A percentile compares a stretch with the other conserved stretches of the same genome.
These are phyloP conservation scores for Lathyrus tuberosus DNA, from an alignment of 306 rosid species.

Conservation along the genomic window DNA sequence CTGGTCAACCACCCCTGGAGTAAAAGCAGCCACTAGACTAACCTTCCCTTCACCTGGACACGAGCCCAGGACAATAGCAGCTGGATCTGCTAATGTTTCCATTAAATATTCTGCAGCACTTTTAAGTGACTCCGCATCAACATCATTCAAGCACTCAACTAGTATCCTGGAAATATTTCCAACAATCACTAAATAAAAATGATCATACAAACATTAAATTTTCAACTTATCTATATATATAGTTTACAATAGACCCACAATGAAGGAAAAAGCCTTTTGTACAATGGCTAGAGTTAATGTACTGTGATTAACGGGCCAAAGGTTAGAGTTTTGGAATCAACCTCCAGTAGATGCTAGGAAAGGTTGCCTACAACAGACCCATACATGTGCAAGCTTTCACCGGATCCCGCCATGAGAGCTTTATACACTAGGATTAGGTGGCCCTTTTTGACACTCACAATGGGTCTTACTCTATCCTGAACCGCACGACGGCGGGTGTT, in stretches of 20 bases:
- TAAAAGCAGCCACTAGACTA: conserved; percentile 93
- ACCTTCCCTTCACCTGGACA: conserved; percentile 89
- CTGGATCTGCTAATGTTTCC: conserved; percentile 75
- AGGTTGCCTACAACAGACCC: not conserved
- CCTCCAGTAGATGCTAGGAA: not conserved
- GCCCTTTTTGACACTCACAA: not conserved
- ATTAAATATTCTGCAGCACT: conserved; percentile 83
- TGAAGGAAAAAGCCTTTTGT: not conserved
- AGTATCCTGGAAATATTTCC: conserved; percentile 59
- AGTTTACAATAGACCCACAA: conserved; percentile 3
- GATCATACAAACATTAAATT: not conserved
- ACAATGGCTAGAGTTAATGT: not conserved
- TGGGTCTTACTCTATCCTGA: not conserved
- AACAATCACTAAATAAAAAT: conserved; percentile 19
- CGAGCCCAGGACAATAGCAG: conserved; percentile 86
- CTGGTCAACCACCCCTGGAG: conserved; percentile 67
- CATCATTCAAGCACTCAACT: conserved; percentile 82
- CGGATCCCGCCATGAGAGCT: not conserved
- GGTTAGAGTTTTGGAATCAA: conserved; percentile 6
- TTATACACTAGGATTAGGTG: not conserved
- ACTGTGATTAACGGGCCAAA: not conserved
- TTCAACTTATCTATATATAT: not conserved
- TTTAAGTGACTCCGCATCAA: conserved; percentile 84
- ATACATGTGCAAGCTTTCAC: not conserved
- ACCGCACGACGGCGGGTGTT: not conserved